Evolutionary conservation across 345 rosid genomes (phyloP).

Genomic region (Arabidopsis arenosa): DNA sequence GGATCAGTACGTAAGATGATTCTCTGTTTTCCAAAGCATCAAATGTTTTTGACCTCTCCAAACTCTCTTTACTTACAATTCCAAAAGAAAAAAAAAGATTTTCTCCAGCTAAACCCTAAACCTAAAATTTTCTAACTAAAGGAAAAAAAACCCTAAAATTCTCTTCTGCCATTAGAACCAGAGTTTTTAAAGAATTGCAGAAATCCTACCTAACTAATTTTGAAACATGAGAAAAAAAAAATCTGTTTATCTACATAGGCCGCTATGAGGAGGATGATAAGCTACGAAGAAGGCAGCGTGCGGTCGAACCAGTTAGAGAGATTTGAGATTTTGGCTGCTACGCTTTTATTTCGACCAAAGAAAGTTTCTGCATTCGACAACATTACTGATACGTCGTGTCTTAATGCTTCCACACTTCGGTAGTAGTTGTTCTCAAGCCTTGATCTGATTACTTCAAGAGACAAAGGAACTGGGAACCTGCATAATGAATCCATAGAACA

Average conservation of each 20-base stretch:
- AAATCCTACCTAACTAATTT: conserved; percentile 34
- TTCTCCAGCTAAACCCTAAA: conserved; percentile 28
- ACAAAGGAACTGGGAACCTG: conserved; percentile 93
- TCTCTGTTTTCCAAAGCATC: conserved; percentile 8
- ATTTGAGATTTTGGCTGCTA: conserved; percentile 56
- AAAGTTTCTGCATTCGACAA: conserved; percentile 69
- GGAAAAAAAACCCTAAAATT: not conserved
- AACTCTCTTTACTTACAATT: conserved; percentile 32
- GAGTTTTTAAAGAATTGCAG: not conserved
- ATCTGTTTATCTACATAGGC: conserved; percentile 51
- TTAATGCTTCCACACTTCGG: conserved; percentile 73
- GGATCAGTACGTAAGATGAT: not conserved
- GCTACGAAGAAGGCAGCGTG: conserved; percentile 58
- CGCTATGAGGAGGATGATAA: conserved; percentile 8
- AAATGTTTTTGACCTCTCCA: conserved; percentile 16
- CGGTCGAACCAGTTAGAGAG: conserved; percentile 63
- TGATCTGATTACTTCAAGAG: conserved; percentile 66
- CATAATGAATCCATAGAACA: conserved; percentile 27
- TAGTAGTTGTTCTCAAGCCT: conserved; percentile 89
- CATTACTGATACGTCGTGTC: conserved; percentile 78
- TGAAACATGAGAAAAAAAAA: conserved; percentile 8
- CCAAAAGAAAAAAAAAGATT: not conserved
- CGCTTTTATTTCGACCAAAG: conserved; percentile 62
- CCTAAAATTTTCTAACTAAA: conserved; percentile 7
- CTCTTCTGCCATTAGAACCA: conserved; percentile 18